Evolutionary conservation across 192 early-diverging fungal species (phyloP).

Genomic region (Coemansia reversa): DNA sequence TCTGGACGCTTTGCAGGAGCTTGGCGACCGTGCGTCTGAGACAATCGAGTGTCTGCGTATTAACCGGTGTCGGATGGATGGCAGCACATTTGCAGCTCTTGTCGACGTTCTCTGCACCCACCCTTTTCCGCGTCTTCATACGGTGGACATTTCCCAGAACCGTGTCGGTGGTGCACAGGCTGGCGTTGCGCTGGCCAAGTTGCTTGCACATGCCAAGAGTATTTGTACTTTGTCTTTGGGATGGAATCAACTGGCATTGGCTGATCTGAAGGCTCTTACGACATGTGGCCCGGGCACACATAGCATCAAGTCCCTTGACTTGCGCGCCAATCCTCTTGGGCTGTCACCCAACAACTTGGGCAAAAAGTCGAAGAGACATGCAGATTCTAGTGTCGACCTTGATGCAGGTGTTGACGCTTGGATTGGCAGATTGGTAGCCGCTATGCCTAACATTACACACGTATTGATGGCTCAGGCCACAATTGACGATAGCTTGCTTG

Average conservation of each 20-base stretch:
- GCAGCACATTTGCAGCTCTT: conserved; percentile 22
- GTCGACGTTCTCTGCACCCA: conserved; percentile 35
- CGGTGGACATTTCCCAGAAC: conserved; percentile 48
- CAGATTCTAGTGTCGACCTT: not conserved
- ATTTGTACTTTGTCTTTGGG: conserved; percentile 40
- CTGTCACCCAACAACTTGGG: conserved; percentile 7
- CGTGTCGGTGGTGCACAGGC: conserved; percentile 33
- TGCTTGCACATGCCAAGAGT: conserved; percentile 21
- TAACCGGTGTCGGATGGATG: conserved; percentile 49
- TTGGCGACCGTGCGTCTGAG: conserved; percentile 32
- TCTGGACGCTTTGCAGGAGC: conserved; percentile 27
- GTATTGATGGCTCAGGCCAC: conserved; percentile 39
- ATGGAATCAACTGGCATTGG: conserved; percentile 46
- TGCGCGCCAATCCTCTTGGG: conserved; percentile 47
- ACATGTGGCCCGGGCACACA: not conserved
- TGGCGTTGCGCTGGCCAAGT: conserved; percentile 30
- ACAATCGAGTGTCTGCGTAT: conserved; percentile 52
- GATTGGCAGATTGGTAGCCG: conserved; percentile 20
- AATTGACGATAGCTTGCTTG: conserved; percentile 23
- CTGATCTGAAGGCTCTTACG: conserved; percentile 21
- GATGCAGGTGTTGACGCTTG: conserved; percentile 1
- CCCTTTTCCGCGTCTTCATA: conserved; percentile 31
- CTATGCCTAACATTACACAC: conserved; percentile 38
- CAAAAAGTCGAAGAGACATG: conserved; percentile 3
- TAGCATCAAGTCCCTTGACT: conserved; percentile 26